Percentiles rank a stretch among this genome's conserved stretches.
Conservation (phyloP, 257 asterid species). For the Nyctanthes arbortristis region DNA sequence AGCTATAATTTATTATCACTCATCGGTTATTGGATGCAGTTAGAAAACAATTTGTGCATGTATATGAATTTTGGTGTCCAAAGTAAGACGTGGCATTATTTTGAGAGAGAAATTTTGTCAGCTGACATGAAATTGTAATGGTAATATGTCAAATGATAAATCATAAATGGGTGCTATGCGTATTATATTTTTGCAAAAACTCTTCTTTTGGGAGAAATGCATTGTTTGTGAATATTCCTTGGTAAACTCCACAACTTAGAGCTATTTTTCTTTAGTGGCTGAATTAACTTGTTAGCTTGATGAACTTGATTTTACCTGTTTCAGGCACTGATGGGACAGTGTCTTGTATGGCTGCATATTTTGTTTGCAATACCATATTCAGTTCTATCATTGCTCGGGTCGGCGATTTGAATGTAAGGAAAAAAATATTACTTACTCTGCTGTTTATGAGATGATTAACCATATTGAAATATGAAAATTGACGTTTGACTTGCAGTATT, state of each 20-base stretch:
- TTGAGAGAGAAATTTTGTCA: background rate
- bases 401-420: slow-evolving; percentile 74
- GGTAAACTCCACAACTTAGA: slow-evolving; percentile 10
- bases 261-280: slow-evolving; percentile 9
- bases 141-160: background rate
- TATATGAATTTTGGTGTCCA: background rate
- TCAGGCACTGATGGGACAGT: slow-evolving; percentile 85
- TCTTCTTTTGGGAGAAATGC: slow-evolving; percentile 7
- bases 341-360: slow-evolving; percentile 84
- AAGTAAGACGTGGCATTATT: background rate
- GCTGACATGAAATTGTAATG: background rate
- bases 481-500: slow-evolving; percentile 45
- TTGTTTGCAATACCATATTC: slow-evolving; percentile 75
- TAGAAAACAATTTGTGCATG: background rate
- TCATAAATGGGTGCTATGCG: slow-evolving; percentile 2
- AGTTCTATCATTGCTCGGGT: slow-evolving; percentile 57
- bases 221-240: background rate
- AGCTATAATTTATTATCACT: too few species aligned
- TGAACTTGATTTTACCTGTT: slow-evolving; percentile 23
- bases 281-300: slow-evolving; percentile 22
- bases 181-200: background rate
- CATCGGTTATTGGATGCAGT: slow-evolving; percentile 1
- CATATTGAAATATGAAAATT: background rate
- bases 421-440: background rate
- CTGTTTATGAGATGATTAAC: slow-evolving; percentile 4